A percentile compares a stretch with the other conserved stretches of the same genome.
These are phyloP conservation scores for Punica granatum DNA, from an alignment of 345 rosid genomes.

Conservation along the genomic window DNA sequence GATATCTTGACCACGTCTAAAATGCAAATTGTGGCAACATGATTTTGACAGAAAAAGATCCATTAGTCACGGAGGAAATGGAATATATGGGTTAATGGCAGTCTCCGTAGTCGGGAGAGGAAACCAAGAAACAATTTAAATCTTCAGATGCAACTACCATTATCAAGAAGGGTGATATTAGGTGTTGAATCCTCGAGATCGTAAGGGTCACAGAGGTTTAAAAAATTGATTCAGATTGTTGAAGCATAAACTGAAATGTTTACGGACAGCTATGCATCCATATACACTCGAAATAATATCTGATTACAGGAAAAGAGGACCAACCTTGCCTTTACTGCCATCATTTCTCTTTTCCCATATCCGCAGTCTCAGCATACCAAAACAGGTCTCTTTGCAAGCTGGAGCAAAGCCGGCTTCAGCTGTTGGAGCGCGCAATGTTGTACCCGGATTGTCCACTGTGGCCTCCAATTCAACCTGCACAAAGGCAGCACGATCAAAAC, in stretches of 20 bases:
- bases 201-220: too few relatives aligned
- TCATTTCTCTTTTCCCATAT: conserved; percentile 69
- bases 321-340: conserved; percentile 86
- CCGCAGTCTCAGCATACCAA: conserved; percentile 58
- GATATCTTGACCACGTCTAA: neutral
- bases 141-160: too few relatives aligned
- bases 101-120: neutral
- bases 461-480: conserved; percentile 79
- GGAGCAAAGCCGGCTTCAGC: conserved; percentile 70
- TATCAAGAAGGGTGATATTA: neutral
- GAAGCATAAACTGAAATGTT: too few relatives aligned
- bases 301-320: neutral
- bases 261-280: too few relatives aligned
- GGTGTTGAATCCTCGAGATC: too few relatives aligned
- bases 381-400: conserved; percentile 88
- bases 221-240: too few relatives aligned
- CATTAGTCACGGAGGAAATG: neutral
- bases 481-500: neutral
- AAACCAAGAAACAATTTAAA: too few relatives aligned
- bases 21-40: neutral
- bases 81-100: neutral
- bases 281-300: neutral
- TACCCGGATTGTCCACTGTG: conserved; percentile 59
- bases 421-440: conserved; percentile 90
- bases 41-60: neutral